Evolutionary conservation across 129 eudicot genomes (phyloP).

Genomic region (Flaveria robusta): DNA sequence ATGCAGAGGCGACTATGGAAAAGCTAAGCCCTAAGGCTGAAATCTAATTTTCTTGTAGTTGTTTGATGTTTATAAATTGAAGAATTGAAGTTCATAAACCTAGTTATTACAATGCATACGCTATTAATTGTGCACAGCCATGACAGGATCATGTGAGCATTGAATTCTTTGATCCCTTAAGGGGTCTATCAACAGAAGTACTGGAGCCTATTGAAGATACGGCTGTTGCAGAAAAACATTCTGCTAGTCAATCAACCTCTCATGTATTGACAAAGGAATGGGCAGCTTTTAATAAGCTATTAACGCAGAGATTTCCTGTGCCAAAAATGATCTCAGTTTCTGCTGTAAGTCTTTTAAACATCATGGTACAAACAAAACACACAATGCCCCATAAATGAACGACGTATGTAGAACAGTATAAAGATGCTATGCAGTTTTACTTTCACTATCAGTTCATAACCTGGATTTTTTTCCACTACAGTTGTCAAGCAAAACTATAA

Average conservation of each 20-base stretch:
- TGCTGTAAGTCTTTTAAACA: slow-evolving; percentile 45
- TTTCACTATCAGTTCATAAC: slow-evolving; percentile 23
- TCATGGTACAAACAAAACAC: neutral
- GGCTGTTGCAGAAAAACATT: slow-evolving; percentile 38
- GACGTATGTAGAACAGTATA: neutral
- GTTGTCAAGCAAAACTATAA: slow-evolving; percentile 52
- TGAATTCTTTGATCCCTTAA: slow-evolving; percentile 63
- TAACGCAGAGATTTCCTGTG: slow-evolving; percentile 72
- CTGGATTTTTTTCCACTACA: slow-evolving; percentile 32
- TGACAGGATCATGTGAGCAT: slow-evolving; percentile 48
- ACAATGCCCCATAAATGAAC: neutral
- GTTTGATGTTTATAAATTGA: slow-evolving; percentile 14
- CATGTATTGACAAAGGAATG: slow-evolving; percentile 56
- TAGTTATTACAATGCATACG: neutral
- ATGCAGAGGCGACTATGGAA: no score
- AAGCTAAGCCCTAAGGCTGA: no score
- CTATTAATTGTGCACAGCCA: neutral
- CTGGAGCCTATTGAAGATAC: slow-evolving; percentile 27
- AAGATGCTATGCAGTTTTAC: neutral
- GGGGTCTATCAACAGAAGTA: slow-evolving; percentile 34
- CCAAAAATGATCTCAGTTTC: slow-evolving; percentile 62
- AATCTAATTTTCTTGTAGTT: neutral
- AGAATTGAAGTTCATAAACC: no score
- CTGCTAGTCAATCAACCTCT: slow-evolving; percentile 28
- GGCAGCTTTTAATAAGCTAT: slow-evolving; percentile 59